Evolutionary conservation across 2,329 filamentous ascomycete species (phyloP).

Genomic region (Pestalotiopsis sp.): DNA sequence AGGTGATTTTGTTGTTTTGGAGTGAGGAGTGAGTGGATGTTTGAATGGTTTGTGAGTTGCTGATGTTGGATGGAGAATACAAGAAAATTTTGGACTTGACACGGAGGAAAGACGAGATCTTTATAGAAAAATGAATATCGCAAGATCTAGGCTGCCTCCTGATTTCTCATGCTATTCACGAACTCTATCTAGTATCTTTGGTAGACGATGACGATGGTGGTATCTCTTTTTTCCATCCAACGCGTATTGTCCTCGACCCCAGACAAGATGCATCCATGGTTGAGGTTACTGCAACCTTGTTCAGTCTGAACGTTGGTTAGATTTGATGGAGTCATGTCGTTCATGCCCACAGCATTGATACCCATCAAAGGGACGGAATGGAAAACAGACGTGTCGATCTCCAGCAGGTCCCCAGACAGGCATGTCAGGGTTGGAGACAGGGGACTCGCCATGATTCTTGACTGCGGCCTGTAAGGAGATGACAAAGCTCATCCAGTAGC

Average conservation of each 20-base stretch:
- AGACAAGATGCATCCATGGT: conserved; percentile 1
- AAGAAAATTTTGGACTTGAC: neutral
- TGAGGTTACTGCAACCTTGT: neutral
- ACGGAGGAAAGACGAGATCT: conserved; percentile 2
- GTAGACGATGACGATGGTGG: conserved; percentile 5
- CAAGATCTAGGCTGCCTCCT: neutral
- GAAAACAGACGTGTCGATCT: conserved; percentile 7
- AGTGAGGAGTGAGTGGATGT: neutral
- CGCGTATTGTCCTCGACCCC: neutral
- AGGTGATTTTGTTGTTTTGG: conserved; percentile 1
- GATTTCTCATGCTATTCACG: neutral
- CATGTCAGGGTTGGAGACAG: neutral
- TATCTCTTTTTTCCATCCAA: neutral
- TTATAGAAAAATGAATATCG: conserved; percentile 8
- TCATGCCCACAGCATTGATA: conserved; percentile 5
- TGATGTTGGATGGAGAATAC: neutral
- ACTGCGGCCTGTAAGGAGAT: neutral
- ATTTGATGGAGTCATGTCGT: conserved; percentile 8
- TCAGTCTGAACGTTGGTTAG: neutral
- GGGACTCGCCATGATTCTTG: neutral
- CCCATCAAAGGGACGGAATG: neutral
- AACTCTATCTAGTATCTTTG: neutral
- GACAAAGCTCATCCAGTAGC: neutral
- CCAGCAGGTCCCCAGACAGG: neutral
- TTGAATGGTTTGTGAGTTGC: neutral